These are phyloP conservation scores for Dorcoceras hygrometricum DNA, from an alignment of 257 asterid genomes.

Conservation along the genomic window DNA sequence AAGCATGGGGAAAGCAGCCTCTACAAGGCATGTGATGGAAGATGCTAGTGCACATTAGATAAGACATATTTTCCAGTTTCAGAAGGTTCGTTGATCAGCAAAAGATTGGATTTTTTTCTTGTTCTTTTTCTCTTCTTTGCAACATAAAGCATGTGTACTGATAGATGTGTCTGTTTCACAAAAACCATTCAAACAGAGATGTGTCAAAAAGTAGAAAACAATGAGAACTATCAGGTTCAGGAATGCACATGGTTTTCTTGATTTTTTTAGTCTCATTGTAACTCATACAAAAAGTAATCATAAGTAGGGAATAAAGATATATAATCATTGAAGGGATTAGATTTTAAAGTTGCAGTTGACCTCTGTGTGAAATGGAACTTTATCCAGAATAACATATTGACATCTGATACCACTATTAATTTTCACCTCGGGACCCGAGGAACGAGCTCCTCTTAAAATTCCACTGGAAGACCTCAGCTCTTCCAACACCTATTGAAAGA, in stretches of 20 bases:
- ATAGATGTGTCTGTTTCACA: neutral
- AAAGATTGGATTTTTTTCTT: too few relatives aligned
- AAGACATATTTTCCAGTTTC: neutral
- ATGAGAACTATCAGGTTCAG: neutral
- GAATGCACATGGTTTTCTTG: neutral
- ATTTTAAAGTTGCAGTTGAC: too few relatives aligned
- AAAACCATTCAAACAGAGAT: neutral
- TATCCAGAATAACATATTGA: too few relatives aligned
- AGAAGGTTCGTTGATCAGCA: neutral
- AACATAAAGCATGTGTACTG: neutral
- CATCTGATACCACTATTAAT: too few relatives aligned
- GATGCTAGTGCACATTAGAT: neutral
- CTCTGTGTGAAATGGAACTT: too few relatives aligned
- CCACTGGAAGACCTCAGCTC: too few relatives aligned
- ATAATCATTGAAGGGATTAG: slow-evolving; percentile 11
- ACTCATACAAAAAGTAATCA: neutral
- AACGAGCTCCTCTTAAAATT: too few relatives aligned
- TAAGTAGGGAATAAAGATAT: neutral
- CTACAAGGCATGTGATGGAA: neutral
- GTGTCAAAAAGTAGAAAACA: neutral
- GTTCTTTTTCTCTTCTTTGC: neutral
- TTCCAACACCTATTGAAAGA: too few relatives aligned
- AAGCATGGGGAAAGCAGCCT: neutral
- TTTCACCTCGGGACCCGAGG: too few relatives aligned
- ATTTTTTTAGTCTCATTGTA: too few relatives aligned